Evolutionary conservation across 139 green algal species (phyloP).

Genomic region (Closterium sp.): DNA sequence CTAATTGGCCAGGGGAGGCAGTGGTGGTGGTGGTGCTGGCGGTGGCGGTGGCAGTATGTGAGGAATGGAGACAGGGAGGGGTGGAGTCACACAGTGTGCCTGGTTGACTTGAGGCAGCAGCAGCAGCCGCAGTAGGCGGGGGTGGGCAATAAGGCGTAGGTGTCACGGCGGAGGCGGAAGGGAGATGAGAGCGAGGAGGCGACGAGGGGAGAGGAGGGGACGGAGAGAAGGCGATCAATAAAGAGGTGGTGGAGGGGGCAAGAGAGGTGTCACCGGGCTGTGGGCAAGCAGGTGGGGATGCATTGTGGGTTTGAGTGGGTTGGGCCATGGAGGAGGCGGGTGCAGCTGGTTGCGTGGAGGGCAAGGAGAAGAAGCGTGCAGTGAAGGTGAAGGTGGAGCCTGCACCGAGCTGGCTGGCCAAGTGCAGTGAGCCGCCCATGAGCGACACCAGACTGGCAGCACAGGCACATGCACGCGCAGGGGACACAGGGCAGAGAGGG

Average conservation of each 20-base stretch:
- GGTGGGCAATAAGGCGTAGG: neutral
- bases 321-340: neutral
- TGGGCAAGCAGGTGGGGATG: neutral
- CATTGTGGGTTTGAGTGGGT: neutral
- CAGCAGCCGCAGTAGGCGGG: neutral
- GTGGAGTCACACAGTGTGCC: neutral
- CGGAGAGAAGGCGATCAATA: neutral
- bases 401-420: neutral
- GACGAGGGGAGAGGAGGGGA: neutral
- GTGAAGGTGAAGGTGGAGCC: constrained; percentile 2
- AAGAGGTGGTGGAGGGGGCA: neutral
- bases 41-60: no score
- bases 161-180: neutral
- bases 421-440: neutral
- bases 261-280: neutral
- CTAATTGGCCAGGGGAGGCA: neutral
- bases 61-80: no score
- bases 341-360: neutral
- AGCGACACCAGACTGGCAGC: constrained; percentile 1
- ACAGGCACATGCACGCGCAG: neutral
- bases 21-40: neutral
- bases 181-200: neutral
- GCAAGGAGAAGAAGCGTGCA: neutral
- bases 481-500: neutral
- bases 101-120: neutral